Evolutionary conservation across 345 rosid species (phyloP).

Genomic region (Microthlaspi erraticum): DNA sequence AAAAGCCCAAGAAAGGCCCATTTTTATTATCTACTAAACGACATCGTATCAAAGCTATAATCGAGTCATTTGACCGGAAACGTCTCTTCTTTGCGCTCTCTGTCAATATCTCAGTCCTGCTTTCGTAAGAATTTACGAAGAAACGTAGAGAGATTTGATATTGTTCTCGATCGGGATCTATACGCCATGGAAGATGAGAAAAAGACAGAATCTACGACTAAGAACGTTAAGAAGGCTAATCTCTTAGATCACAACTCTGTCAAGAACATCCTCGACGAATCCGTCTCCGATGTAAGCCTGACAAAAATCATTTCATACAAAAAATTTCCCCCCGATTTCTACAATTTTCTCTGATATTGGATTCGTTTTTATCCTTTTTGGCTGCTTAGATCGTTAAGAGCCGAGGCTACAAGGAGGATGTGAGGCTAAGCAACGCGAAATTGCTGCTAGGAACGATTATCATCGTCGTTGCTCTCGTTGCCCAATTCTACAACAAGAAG

Average conservation of each 20-base stretch:
- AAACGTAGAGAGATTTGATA: neutral
- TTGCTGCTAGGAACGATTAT: conserved; percentile 64
- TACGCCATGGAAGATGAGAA: conserved; percentile 58
- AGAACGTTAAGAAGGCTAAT: conserved; percentile 72
- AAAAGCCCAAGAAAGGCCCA: neutral
- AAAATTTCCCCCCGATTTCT: conserved; percentile 30
- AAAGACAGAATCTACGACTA: conserved; percentile 50
- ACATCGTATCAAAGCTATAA: neutral
- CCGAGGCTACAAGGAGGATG: conserved; percentile 77
- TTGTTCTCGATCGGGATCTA: conserved; percentile 4
- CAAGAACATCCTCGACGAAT: conserved; percentile 89
- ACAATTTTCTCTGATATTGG: neutral
- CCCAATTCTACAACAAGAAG: conserved; percentile 96
- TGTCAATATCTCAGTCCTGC: too few species aligned
- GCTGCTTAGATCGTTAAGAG: conserved; percentile 63
- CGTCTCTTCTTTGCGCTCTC: neutral
- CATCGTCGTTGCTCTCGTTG: conserved; percentile 74
- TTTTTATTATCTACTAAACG: neutral
- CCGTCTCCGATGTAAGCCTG: conserved; percentile 69
- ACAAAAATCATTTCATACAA: neutral
- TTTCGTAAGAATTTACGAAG: too few species aligned
- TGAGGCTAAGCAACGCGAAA: conserved; percentile 74
- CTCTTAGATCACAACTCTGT: conserved; percentile 84
- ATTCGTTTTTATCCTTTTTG: too few species aligned
- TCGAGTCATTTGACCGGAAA: neutral